Percentiles rank a stretch among this genome's conserved stretches.
These are phyloP conservation scores for Aspergillus saccharolyticus DNA, from an alignment of 495 filamentous ascomycete genomes.

Conservation along the genomic window DNA sequence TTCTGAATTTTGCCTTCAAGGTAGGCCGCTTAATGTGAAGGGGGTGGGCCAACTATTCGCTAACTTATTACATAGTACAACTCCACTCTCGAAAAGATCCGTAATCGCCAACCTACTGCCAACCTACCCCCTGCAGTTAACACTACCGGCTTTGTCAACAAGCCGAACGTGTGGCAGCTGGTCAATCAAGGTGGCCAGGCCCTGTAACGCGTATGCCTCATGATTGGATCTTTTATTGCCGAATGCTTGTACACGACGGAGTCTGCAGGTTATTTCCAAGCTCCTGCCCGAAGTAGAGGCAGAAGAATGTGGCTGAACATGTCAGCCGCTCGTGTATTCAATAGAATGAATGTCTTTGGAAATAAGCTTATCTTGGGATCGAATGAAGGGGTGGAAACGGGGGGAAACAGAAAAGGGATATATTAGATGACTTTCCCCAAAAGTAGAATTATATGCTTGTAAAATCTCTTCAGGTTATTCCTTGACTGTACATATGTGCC, in stretches of 20 bases:
- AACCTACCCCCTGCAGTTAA: slow-evolving; percentile 12
- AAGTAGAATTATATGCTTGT: no score
- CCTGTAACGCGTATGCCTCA: neutral
- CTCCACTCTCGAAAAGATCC: slow-evolving; percentile 27
- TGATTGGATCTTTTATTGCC: neutral
- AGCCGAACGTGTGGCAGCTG: slow-evolving; percentile 15
- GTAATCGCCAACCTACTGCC: slow-evolving; percentile 11
- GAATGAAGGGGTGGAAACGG: neutral
- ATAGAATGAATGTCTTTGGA: neutral
- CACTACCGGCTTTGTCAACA: slow-evolving; percentile 10
- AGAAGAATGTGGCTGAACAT: neutral
- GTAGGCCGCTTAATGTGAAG: slow-evolving; percentile 18
- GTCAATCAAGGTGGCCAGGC: slow-evolving; percentile 10
- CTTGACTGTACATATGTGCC: no score
- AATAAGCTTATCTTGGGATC: neutral
- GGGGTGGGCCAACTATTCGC: slow-evolving; percentile 4
- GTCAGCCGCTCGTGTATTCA: neutral
- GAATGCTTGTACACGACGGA: neutral
- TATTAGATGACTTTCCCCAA: no score
- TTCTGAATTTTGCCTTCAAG: slow-evolving; percentile 87
- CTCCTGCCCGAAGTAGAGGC: neutral
- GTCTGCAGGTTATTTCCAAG: neutral
- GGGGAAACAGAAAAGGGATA: neutral
- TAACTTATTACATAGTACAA: slow-evolving; percentile 26
- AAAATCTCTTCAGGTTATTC: no score